Percentiles rank a stretch among this genome's conserved stretches.
These are phyloP conservation scores for Paramecium pentaurelia DNA, from an alignment of 73 alveolate genomes.

Conservation along the genomic window DNA sequence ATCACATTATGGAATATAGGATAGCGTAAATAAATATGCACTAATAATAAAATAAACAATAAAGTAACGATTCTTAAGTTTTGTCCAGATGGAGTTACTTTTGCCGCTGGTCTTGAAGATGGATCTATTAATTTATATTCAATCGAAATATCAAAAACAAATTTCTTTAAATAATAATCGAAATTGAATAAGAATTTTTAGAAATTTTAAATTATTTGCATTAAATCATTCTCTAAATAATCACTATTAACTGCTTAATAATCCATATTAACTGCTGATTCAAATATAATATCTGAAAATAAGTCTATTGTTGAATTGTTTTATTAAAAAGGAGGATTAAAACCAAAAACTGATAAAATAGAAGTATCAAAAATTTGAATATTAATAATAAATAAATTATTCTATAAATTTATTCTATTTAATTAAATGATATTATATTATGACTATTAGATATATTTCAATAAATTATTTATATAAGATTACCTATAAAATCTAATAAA, in stretches of 20 bases:
- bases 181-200: no score
- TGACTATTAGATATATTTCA: background rate
- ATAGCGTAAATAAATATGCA: background rate
- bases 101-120: background rate
- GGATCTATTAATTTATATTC: background rate
- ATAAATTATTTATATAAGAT: background rate
- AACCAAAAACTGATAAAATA: no score
- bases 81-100: background rate
- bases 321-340: no score
- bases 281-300: no score
- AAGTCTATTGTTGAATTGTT: no score
- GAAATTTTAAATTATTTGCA: no score
- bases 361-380: background rate
- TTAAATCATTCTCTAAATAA: no score
- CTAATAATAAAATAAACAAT: background rate
- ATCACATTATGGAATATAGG: background rate
- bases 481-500: background rate
- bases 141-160: background rate
- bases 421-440: no score
- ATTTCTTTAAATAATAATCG: background rate
- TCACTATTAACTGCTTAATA: no score
- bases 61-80: background rate
- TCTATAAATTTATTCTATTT: no score
- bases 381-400: no score
- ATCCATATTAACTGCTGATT: no score